These are phyloP conservation scores for Podospora appendiculata DNA, from an alignment of 495 filamentous ascomycete genomes.

Conservation along the genomic window DNA sequence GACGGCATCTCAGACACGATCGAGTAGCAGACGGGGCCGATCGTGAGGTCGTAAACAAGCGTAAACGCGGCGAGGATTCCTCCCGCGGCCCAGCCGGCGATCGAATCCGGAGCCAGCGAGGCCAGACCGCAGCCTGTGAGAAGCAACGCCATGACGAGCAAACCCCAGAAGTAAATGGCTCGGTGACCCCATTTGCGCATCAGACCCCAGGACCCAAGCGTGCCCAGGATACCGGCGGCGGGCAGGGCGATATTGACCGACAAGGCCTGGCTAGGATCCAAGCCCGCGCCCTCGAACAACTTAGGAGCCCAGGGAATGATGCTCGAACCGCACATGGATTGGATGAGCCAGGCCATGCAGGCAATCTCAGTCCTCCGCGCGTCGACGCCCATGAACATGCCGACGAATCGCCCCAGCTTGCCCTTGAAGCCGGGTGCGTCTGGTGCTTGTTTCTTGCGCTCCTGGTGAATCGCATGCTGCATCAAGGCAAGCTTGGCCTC, in stretches of 20 bases:
- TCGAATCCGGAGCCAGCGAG: slow-evolving; percentile 15
- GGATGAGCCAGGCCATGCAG: slow-evolving; percentile 61
- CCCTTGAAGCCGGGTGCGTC: neutral
- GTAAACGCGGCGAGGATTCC: slow-evolving; percentile 45
- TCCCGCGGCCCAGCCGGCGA: slow-evolving; percentile 39
- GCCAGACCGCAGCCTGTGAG: slow-evolving; percentile 25
- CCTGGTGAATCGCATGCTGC: slow-evolving; percentile 55
- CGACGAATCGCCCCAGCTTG: slow-evolving; percentile 18
- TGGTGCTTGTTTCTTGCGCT: slow-evolving; percentile 30
- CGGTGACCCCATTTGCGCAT: slow-evolving; percentile 43
- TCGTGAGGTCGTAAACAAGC: slow-evolving; percentile 46
- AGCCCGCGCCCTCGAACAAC: slow-evolving; percentile 61
- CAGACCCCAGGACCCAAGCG: slow-evolving; percentile 44
- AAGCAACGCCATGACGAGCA: slow-evolving; percentile 30
- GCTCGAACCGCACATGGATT: slow-evolving; percentile 60
- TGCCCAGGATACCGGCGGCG: slow-evolving; percentile 44
- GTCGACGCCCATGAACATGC: slow-evolving; percentile 61
- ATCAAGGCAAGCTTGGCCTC: slow-evolving; percentile 62
- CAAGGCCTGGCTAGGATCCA: slow-evolving; percentile 42
- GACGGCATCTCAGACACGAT: slow-evolving; percentile 53
- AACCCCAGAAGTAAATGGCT: slow-evolving; percentile 44
- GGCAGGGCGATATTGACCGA: slow-evolving; percentile 33
- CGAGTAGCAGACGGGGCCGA: slow-evolving; percentile 53
- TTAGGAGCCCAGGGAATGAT: slow-evolving; percentile 65
- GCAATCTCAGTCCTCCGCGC: slow-evolving; percentile 62